Base-by-base conservation (phyloP, 306 rosid genomes). In the Prunus mume region DNA sequence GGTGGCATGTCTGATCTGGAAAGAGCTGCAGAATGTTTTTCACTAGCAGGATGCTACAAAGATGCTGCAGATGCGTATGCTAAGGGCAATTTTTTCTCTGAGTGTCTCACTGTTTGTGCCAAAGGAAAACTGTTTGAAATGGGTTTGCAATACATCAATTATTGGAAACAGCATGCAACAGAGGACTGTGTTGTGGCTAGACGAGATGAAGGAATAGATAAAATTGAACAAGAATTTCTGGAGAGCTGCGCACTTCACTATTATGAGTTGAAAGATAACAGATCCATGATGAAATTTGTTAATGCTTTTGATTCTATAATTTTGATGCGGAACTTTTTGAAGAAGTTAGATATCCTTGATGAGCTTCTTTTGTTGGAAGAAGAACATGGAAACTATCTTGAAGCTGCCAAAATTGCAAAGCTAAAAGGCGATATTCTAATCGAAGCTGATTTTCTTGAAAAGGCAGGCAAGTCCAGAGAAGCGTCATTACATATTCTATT, bases 21-120 rank as follows among this genome's bases (percentile, higher is more conserved):
- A 47, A 89, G 85, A 65, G 97, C 95, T 54, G 97, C 88, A n/a
- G 91, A 91, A 69, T 91, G 91, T 78, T 91, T 88, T 78, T 60
- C 46, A 70, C 82, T 85, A 28, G 97, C 89, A 14, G 82, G 80
- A 58, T 77, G 90, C 67, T 73, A 75, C 54, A 84, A 87, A 68
- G 79, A 43, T 24, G 87, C 97, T 27, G 93, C 97, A 12, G 67
- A 81, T 1, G 90, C 84, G 34, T 92, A 79, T 76, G 96, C 93
- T 15, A 82, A 77, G 63, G 97, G 90, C 15, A 77, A 74, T 75
- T 83, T 65, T 70, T 90, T 87, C 70, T 45, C 87, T 0, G 89
- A 86, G 45, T 92, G 91, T 74, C 86, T 92, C 80, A 71, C 62
- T 68, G 89, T 70, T 76, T 90, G 97, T 78, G 61, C 83, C 25